Evolutionary conservation across 441 rosid species (phyloP), one percentile per base, ranked within the genome.

Genomic region (Pelargonium australe): DNA sequence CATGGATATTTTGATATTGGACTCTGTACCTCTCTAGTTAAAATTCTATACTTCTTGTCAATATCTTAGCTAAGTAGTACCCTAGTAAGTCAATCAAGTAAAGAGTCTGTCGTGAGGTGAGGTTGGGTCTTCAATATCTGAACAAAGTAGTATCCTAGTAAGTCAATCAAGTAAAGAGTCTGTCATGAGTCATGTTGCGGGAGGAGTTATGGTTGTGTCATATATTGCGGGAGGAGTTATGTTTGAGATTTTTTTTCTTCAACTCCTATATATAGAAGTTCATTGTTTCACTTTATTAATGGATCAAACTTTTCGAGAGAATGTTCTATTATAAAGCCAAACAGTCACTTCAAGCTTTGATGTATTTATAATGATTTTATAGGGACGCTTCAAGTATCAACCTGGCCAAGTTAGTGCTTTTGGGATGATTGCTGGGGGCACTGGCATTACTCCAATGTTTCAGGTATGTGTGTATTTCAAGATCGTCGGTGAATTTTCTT

Each of bases 401-500:
- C 77, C 79, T 69, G 78, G 76, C 72, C 78, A 74, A 74, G 80
- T 72, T 16, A 74, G 63, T 68, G 79, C 83, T 37, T 80, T 72
- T 41, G 83, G 83, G 63, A 80, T 75, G 83, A 70, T 80, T 34
- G 79, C 83, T 69, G 77, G 83, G 61, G 83, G 79, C 55, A 72
- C 83, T 23, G 83, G 83, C 70, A 77, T 80, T 51, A 77, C 83
- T 58, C 79, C 83, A 67, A 69, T 80, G 83, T 80, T 72, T 66
- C 83, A 77, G 75, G 83, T 77, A 68, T 41, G 71, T 10, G 43
- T 44, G 10, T 67, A 41, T 49, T 31, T 28, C 10, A 14, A 28
- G 40, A 13, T 58, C 5, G 31, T 58, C 63, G 20, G 61, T 17
- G 19, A 20, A 17, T 28, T 62, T 63, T 63, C 16, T 34, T 34